phyloP scores from a whole-genome alignment of 140 eudicot genomes.

The Bidens hawaiensis region DNA sequence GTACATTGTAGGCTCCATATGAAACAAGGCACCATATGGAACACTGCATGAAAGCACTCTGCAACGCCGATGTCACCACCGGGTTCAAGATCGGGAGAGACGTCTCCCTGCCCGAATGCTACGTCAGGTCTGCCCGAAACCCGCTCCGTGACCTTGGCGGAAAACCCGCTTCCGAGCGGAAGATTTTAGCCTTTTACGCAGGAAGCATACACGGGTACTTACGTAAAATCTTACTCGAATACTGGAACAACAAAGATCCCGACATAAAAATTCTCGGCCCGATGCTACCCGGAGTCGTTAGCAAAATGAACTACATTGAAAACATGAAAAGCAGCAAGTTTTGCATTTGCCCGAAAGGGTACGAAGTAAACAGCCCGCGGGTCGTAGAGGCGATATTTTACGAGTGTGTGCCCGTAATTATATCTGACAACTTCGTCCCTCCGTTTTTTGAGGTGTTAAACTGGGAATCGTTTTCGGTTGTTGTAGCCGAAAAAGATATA shows the following conservation, averaged over 20 bases:
- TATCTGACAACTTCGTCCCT: constrained; percentile 85
- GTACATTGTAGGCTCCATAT: constrained; percentile 56
- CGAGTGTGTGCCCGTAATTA: constrained; percentile 84
- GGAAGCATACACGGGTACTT: constrained; percentile 78
- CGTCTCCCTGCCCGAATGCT: constrained; percentile 75
- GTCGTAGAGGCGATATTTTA: constrained; percentile 78
- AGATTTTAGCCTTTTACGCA: constrained; percentile 68
- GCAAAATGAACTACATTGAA: constrained; percentile 65
- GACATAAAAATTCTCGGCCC: constrained; percentile 80
- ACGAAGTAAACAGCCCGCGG: constrained; percentile 81
- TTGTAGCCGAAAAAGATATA: constrained; percentile 70
- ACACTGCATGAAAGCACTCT: constrained; percentile 78
- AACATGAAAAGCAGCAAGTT: constrained; percentile 82
- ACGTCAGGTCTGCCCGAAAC: constrained; percentile 63
- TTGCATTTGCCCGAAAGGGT: constrained; percentile 86
- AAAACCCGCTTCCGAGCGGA: constrained; percentile 54
- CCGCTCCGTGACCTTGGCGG: constrained; percentile 81
- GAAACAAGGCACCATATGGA: constrained; percentile 83
- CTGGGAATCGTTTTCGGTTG: constrained; percentile 74
- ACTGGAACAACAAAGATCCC: constrained; percentile 56
- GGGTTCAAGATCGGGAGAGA: constrained; percentile 87
- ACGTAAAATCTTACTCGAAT: constrained; percentile 61
- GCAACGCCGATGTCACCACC: constrained; percentile 69
- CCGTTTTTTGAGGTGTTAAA: constrained; percentile 80
- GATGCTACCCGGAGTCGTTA: constrained; percentile 64